These are phyloP conservation scores for Penicillium lividum DNA, from an alignment of 495 filamentous ascomycete genomes.

Conservation along the genomic window DNA sequence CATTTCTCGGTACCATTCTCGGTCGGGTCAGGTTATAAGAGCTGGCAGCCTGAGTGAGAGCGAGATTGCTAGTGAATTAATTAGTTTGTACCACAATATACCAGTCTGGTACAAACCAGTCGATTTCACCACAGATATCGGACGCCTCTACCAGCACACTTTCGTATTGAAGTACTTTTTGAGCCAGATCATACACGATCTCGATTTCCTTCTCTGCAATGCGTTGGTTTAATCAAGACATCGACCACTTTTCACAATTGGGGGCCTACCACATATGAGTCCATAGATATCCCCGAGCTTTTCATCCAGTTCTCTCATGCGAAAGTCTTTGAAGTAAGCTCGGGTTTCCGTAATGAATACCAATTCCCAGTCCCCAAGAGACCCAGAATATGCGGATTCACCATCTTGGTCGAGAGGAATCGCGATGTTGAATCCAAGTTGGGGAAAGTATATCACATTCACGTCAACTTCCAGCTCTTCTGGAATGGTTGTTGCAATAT, in stretches of 20 bases:
- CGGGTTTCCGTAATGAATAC: constrained; percentile 72
- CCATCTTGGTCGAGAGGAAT: constrained; percentile 65
- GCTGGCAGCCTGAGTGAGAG: constrained; percentile 75
- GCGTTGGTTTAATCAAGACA: not conserved
- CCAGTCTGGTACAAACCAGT: constrained; percentile 50
- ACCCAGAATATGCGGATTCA: constrained; percentile 65
- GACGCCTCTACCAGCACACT: constrained; percentile 65
- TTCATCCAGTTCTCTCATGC: constrained; percentile 82
- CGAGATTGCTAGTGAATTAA: constrained; percentile 61
- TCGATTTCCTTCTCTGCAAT: constrained; percentile 83
- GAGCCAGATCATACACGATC: constrained; percentile 76
- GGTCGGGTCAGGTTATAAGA: constrained; percentile 74
- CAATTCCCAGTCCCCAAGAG: constrained; percentile 66
- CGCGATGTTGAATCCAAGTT: constrained; percentile 85
- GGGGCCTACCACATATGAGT: constrained; percentile 69
- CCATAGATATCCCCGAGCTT: constrained; percentile 84
- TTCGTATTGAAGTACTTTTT: constrained; percentile 71
- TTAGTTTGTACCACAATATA: constrained; percentile 10
- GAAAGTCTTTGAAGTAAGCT: constrained; percentile 84
- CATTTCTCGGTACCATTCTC: constrained; percentile 67
- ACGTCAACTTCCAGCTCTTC: constrained; percentile 59
- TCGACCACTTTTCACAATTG: not conserved
- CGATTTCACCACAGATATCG: constrained; percentile 81
- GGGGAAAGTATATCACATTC: constrained; percentile 85
- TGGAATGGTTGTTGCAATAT: constrained; percentile 64